Evolutionary conservation across 306 rosid genomes (phyloP), one percentile per base, ranked within the genome.

Genomic region (Canavalia ensiformis): DNA sequence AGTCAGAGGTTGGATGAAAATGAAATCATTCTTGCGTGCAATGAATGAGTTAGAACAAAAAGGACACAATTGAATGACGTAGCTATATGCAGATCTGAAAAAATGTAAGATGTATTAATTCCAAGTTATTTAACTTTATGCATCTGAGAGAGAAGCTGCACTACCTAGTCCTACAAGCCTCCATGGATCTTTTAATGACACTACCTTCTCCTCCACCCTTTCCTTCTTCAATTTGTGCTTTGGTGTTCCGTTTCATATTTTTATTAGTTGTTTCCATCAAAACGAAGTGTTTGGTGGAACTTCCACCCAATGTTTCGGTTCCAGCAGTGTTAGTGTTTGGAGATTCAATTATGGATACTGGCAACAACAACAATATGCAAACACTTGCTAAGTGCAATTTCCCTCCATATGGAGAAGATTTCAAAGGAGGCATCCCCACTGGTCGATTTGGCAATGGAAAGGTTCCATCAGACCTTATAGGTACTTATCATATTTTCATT

Each of bases 281-380:
- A 12, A 37, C 84, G 3, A 46, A 64, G 81, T 84, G 58, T 2
- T 0, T 6, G 45, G 44, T 83, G 51, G 50, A 76, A 30, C 51
- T 91, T 2, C 97, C 98, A 54, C 84, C 85, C 34, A 84, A 86
- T 57, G 70, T 72, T 51, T 13, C 79, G 2, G 2, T 91, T 45
- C 97, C 97, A 5, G 98, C 95, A 2, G 64, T 91, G 1, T 52
- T 91, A 1, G 91, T 82, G 31, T 94, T 91, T 18, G 98, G 98
- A 44, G 98, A 94, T 52, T 94, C 98, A 0, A 90, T 94, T 30
- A 85, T 91, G 84, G 98, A 94, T 58, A 89, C 98, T 0, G 98
- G 98, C 44, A 94, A 85, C 76, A 92, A 94, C 84, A 8, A 85
- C 68, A 60, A 67, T 31, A 37, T 35, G n/a, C 8, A 44, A 18